These are phyloP conservation scores for Boletus reticuloceps DNA, from an alignment of 768 basidiomycete genomes.

Conservation along the genomic window DNA sequence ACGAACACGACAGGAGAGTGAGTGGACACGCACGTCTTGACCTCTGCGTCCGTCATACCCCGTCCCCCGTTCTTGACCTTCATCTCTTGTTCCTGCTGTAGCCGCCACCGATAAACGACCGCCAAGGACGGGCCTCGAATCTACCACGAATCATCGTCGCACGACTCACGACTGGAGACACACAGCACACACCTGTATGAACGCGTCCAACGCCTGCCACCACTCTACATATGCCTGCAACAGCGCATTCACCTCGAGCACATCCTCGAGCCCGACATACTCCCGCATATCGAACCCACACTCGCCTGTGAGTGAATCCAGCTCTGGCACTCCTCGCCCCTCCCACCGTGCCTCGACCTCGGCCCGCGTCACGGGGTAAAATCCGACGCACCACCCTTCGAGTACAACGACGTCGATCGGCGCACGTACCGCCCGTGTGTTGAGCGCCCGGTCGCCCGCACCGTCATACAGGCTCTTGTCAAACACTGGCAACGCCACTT, in stretches of 20 bases:
- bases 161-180: background rate
- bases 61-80: slow-evolving; percentile 78
- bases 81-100: slow-evolving; percentile 90
- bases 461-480: slow-evolving; percentile 84
- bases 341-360: slow-evolving; percentile 58
- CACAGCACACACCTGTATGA: slow-evolving; percentile 55
- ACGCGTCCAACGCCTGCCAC: slow-evolving; percentile 71
- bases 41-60: slow-evolving; percentile 86
- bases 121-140: slow-evolving; percentile 41
- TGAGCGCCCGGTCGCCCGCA: slow-evolving; percentile 74
- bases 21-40: slow-evolving; percentile 43
- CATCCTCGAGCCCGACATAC: slow-evolving; percentile 47
- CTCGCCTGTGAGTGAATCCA: slow-evolving; percentile 12
- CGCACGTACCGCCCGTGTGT: slow-evolving; percentile 40
- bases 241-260: slow-evolving; percentile 61
- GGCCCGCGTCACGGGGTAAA: slow-evolving; percentile 54
- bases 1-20: background rate
- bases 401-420: slow-evolving; percentile 81
- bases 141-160: slow-evolving; percentile 18
- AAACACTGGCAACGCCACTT: slow-evolving; percentile 69
- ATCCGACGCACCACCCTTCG: slow-evolving; percentile 97
- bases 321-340: slow-evolving; percentile 19
- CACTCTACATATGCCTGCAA: slow-evolving; percentile 59
- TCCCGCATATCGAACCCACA: slow-evolving; percentile 30
- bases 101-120: slow-evolving; percentile 83